phyloP scores from a whole-genome alignment of 768 basidiomycete species.

The Leucocoprinus birnbaumii region DNA sequence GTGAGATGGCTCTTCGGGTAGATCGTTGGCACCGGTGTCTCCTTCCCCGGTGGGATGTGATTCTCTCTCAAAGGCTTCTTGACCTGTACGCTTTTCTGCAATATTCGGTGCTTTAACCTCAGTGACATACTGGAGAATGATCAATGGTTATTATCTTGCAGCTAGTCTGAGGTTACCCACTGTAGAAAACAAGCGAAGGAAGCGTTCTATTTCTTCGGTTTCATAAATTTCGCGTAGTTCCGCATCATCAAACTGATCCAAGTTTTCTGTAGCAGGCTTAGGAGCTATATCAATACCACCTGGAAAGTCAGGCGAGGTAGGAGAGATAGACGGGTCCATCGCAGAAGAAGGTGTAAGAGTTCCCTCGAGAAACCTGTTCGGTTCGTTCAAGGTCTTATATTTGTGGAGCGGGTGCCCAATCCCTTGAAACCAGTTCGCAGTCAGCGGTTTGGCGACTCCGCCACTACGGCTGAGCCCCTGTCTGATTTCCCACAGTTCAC shows the following conservation, averaged over 20 bases:
- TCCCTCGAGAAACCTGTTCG: neutral
- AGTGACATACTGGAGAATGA: conserved; percentile 47
- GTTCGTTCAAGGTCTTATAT: neutral
- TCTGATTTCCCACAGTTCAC: neutral
- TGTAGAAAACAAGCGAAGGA: conserved; percentile 56
- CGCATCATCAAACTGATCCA: conserved; percentile 41
- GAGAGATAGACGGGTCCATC: neutral
- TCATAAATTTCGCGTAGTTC: conserved; percentile 60
- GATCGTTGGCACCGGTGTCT: neutral
- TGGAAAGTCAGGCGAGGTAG: neutral
- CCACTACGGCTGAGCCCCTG: neutral
- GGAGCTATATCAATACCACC: conserved; percentile 1
- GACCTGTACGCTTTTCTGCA: conserved; percentile 10
- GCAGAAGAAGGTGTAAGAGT: neutral
- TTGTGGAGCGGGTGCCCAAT: neutral
- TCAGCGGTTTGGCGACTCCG: neutral
- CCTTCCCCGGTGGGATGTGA: too few species aligned
- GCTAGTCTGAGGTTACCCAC: conserved; percentile 31
- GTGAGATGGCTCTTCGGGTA: neutral
- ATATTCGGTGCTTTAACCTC: conserved; percentile 42
- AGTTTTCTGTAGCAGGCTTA: neutral
- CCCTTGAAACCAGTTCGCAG: neutral
- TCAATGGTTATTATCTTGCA: neutral
- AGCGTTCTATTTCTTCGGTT: conserved; percentile 60
- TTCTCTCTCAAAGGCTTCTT: too few species aligned